These are phyloP conservation scores for Apiotrichum laibachii DNA, from an alignment of 1,284 basidiomycete species.

Conservation along the genomic window DNA sequence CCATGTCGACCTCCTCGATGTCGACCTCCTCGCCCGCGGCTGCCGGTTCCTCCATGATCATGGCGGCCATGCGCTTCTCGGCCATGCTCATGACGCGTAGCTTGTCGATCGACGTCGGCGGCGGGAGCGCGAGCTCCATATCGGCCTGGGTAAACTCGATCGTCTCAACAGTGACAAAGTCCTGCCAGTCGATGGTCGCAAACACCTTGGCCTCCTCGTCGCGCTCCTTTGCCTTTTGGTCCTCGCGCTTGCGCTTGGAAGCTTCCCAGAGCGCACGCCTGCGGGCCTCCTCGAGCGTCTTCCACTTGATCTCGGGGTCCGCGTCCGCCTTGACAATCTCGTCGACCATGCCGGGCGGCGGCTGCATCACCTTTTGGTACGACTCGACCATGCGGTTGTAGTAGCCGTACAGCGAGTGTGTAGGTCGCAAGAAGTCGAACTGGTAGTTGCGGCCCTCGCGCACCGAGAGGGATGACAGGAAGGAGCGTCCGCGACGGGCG, in stretches of 20 bases:
- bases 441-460: constrained; percentile 93
- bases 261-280: constrained; percentile 87
- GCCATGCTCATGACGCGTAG: constrained; percentile 94
- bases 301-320: constrained; percentile 64
- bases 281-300: constrained; percentile 69
- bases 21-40: constrained; percentile 64
- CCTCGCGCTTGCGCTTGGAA: constrained; percentile 75
- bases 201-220: constrained; percentile 70
- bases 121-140: constrained; percentile 83
- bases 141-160: constrained; percentile 97
- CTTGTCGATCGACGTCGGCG: constrained; percentile 90
- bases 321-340: constrained; percentile 63
- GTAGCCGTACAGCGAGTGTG: constrained; percentile 91
- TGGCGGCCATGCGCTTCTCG: constrained; percentile 96
- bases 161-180: constrained; percentile 97
- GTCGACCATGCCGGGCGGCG: constrained; percentile 70
- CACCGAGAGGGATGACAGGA: constrained; percentile 79
- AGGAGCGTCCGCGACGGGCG: constrained; percentile 82
- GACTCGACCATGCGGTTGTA: constrained; percentile 98
- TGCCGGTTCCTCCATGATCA: constrained; percentile 92
- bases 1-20: constrained; percentile 60
- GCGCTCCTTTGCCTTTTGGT: constrained; percentile 80
- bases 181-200: constrained; percentile 98
- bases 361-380: constrained; percentile 86
- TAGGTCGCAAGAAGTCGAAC: constrained; percentile 94